Evolutionary conservation across 805 yeast genomes (phyloP).

Genomic region (Dipodascus albidus): DNA sequence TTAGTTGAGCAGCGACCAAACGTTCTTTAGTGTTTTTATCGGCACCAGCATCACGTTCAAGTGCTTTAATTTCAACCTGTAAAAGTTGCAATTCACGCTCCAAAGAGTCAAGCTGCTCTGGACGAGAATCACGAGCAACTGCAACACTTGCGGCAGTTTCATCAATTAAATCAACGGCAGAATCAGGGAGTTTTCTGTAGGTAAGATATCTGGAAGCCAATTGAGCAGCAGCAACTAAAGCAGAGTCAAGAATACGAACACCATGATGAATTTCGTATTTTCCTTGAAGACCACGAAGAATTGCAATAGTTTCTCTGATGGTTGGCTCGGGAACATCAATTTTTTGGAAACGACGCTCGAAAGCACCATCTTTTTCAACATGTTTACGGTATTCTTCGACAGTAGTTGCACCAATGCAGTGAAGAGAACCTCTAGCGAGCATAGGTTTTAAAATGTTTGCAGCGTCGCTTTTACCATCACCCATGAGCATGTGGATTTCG

Average conservation of each 20-base stretch:
- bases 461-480: slow-evolving; percentile 95
- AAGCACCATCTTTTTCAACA: slow-evolving; percentile 95
- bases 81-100: slow-evolving; percentile 87
- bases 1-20: slow-evolving; percentile 63
- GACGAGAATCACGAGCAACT: slow-evolving; percentile 95
- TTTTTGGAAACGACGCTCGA: slow-evolving; percentile 96
- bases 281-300: slow-evolving; percentile 89
- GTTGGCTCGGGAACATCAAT: slow-evolving; percentile 94
- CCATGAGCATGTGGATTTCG: slow-evolving; percentile 99
- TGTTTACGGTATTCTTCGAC: slow-evolving; percentile 86
- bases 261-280: slow-evolving; percentile 97
- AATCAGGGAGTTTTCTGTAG: slow-evolving; percentile 90
- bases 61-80: slow-evolving; percentile 92
- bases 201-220: slow-evolving; percentile 90
- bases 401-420: slow-evolving; percentile 98
- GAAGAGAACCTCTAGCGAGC: slow-evolving; percentile 90
- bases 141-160: slow-evolving; percentile 96
- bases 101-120: slow-evolving; percentile 87
- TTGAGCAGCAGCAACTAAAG: slow-evolving; percentile 88
- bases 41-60: slow-evolving; percentile 90
- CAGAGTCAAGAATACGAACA: slow-evolving; percentile 89
- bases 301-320: slow-evolving; percentile 85
- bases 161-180: slow-evolving; percentile 93
- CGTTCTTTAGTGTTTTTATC: slow-evolving; percentile 74
- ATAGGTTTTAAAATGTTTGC: slow-evolving; percentile 96